Conservation (phyloP, 257 asterid genomes). For the Schizonepeta tenuifolia region DNA sequence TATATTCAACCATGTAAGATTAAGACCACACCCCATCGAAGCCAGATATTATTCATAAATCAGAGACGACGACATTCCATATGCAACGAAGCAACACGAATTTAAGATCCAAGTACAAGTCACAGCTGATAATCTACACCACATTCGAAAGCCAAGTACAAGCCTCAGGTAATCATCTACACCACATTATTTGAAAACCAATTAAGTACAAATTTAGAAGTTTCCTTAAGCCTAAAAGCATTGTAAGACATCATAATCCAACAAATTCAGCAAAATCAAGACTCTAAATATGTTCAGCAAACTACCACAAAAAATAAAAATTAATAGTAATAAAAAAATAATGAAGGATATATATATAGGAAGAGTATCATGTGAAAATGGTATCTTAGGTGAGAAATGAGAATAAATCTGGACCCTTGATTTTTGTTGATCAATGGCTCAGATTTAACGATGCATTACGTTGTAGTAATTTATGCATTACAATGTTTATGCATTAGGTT, state of each 20-base stretch:
- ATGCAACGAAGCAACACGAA: not conserved
- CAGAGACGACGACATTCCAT: not conserved
- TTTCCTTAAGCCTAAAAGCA: not conserved
- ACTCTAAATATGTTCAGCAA: not conserved
- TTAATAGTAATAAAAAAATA: too few relatives aligned
- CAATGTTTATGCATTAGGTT: too few relatives aligned
- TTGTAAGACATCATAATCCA: not conserved
- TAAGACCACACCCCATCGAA: not conserved
- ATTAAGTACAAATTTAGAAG: not conserved
- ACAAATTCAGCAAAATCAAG: not conserved
- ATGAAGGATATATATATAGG: not conserved
- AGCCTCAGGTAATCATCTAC: not conserved
- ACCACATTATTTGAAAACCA: conserved; percentile 13
- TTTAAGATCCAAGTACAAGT: not conserved
- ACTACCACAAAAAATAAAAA: not conserved
- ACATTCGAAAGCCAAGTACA: not conserved
- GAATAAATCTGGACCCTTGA: too few relatives aligned
- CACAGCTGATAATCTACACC: not conserved
- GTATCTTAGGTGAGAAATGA: too few relatives aligned
- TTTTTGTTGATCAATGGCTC: too few relatives aligned
- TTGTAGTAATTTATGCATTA: too few relatives aligned
- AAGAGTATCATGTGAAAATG: too few relatives aligned
- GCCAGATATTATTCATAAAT: not conserved
- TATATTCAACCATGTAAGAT: not conserved
- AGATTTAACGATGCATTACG: too few relatives aligned